These are phyloP conservation scores for Claviceps africana DNA, from an alignment of 2,329 filamentous ascomycete genomes.

Conservation along the genomic window DNA sequence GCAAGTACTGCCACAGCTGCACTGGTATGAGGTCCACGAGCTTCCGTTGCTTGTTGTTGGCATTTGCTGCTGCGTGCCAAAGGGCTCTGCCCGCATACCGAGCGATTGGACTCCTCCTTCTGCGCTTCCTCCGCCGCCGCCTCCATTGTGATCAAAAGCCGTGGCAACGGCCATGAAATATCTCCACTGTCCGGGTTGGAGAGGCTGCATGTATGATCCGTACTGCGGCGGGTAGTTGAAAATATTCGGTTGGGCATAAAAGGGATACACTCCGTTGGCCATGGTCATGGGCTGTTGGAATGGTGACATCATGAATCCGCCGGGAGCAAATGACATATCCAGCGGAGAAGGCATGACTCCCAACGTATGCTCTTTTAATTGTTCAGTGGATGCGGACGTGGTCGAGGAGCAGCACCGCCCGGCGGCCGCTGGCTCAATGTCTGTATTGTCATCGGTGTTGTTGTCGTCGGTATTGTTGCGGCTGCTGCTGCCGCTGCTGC, in stretches of 20 bases:
- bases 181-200: constrained; percentile 40
- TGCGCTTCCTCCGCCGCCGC: not conserved
- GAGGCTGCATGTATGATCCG: constrained; percentile 39
- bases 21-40: constrained; percentile 28
- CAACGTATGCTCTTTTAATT: constrained; percentile 10
- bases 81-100: constrained; percentile 10
- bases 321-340: constrained; percentile 11
- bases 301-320: constrained; percentile 20
- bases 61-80: constrained; percentile 7
- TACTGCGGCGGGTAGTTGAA: constrained; percentile 41
- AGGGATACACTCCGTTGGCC: constrained; percentile 25
- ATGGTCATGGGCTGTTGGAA: constrained; percentile 23
- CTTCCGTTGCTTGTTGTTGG: constrained; percentile 9
- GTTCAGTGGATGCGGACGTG: constrained; percentile 6
- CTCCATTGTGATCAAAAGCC: constrained; percentile 5
- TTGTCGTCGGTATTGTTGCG: not conserved
- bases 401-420: constrained; percentile 19
- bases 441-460: not conserved
- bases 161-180: constrained; percentile 29
- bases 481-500: too few species aligned
- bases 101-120: constrained; percentile 7
- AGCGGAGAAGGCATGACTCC: constrained; percentile 10
- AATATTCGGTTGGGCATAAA: constrained; percentile 29
- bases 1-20: constrained; percentile 51
- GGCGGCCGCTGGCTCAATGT: constrained; percentile 7